Evolutionary conservation across 768 basidiomycete genomes (phyloP), one percentile per base, ranked within the genome.

Genomic region (Tulasnella sp.): DNA sequence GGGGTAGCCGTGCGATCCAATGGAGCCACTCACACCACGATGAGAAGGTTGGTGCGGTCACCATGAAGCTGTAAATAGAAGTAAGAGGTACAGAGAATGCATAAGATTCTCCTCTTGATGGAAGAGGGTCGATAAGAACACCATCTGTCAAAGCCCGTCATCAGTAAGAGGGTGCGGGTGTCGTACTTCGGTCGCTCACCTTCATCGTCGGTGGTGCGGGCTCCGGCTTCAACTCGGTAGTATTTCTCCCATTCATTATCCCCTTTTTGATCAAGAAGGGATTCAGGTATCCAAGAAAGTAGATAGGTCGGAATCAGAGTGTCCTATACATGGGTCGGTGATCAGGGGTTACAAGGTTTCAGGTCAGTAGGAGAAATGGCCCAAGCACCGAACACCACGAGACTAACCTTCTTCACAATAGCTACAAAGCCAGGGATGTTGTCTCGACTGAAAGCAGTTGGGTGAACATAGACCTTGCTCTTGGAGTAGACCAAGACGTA

Each of bases 401-500:
- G 46, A 82, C 91, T 75, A 81, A 95, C 95, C 82, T 92, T 89
- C 86, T 95, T 94, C 26, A 99, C 96, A 78, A 99, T 87, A 20
- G 93, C 91, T 9, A 96, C 91, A 83, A 97, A 99, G 0, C 98
- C 98, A 3, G 94, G 90, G 46, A 98, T 93, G 84, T 98, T 97
- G 84, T 99, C 98, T 82, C 92, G 88, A 2, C 92, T 88, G 83
- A 95, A 96, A 3, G 92, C 90, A 2, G 96, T 97, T 0, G 98
- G 98, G 81, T 98, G 94, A 67, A 99, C 91, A 83, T 97, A 96
- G 69, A 98, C 97, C 83, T 96, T 96, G 57, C 92, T 94, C 83
- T 97, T 98, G 84, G 91, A 92, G 81, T 95, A 98, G 18, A 98
- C 83, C 71, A 98, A 87, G 69, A 93, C 87, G 83, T 90, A 89